These are phyloP conservation scores for Pyrus communis DNA, from an alignment of 306 rosid species.

Conservation along the genomic window DNA sequence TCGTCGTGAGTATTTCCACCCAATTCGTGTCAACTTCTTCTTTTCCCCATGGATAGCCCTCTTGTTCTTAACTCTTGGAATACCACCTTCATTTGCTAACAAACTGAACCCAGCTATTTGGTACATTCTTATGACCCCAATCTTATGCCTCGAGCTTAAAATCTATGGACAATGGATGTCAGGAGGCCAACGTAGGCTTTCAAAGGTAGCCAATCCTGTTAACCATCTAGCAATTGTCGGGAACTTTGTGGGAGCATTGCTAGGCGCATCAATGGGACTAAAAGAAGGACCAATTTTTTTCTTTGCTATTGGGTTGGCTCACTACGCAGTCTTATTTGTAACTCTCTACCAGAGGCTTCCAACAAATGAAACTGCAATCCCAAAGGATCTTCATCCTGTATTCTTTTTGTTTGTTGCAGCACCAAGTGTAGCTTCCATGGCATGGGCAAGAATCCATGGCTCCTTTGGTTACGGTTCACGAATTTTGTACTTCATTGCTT, in stretches of 20 bases:
- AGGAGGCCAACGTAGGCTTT: slow-evolving; percentile 78
- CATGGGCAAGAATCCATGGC: slow-evolving; percentile 84
- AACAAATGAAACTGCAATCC: slow-evolving; percentile 67
- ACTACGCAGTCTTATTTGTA: slow-evolving; percentile 71
- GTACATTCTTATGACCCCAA: slow-evolving; percentile 80
- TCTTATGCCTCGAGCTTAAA: slow-evolving; percentile 72
- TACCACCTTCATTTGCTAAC: slow-evolving; percentile 56
- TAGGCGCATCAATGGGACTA: slow-evolving; percentile 85
- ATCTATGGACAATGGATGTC: slow-evolving; percentile 99
- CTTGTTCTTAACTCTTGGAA: slow-evolving; percentile 65
- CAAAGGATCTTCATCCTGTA: slow-evolving; percentile 89
- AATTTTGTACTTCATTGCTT: slow-evolving; percentile 65
- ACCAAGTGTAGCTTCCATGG: slow-evolving; percentile 94
- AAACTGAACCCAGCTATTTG: slow-evolving; percentile 46
- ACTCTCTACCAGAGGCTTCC: slow-evolving; percentile 91
- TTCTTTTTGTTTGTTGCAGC: slow-evolving; percentile 90
- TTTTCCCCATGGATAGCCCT: slow-evolving; percentile 86
- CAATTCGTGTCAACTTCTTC: slow-evolving; percentile 82
- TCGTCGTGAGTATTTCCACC: slow-evolving; percentile 86
- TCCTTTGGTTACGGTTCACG: slow-evolving; percentile 66
- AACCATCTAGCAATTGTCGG: slow-evolving; percentile 80
- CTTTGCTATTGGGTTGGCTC: slow-evolving; percentile 81
- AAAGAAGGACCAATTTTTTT: slow-evolving; percentile 87
- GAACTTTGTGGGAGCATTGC: slow-evolving; percentile 81
- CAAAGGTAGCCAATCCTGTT: slow-evolving; percentile 82